Conservation (phyloP, 208 protist species). For the Leishmania gerbilli region DNA sequence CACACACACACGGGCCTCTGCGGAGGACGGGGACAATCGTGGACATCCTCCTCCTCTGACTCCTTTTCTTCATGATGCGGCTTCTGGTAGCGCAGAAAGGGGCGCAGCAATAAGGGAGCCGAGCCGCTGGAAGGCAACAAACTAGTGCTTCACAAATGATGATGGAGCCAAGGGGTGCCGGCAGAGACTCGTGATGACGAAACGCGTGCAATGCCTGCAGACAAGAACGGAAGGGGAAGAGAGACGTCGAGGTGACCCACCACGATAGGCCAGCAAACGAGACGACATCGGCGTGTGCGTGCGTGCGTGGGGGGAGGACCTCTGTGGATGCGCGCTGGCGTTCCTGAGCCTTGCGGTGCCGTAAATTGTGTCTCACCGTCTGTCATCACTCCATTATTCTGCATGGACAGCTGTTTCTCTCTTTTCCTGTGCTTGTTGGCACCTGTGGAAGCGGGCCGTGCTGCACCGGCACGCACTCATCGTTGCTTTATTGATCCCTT, state of each 20-base stretch:
- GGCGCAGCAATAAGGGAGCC: neutral
- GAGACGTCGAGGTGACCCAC: neutral
- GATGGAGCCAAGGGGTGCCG: neutral
- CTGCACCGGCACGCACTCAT: neutral
- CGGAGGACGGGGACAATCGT: neutral
- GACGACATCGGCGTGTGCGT: neutral
- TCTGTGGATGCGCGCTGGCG: neutral
- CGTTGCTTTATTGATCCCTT: constrained; percentile 9
- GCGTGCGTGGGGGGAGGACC: neutral
- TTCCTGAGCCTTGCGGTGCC: neutral
- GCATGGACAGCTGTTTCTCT: neutral
- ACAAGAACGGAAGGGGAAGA: neutral
- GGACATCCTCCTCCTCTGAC: neutral
- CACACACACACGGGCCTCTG: neutral
- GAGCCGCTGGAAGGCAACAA: neutral
- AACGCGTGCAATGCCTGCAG: neutral
- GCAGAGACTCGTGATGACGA: neutral
- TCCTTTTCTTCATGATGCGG: neutral
- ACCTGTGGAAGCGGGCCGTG: neutral
- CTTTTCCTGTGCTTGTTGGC: neutral
- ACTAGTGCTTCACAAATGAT: neutral
- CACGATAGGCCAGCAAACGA: too few relatives aligned
- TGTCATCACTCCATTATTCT: too few relatives aligned
- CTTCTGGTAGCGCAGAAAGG: neutral
- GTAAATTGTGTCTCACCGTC: neutral